phyloP scores from a whole-genome alignment of 1,139 yeast genomes.

The Candida gigantensis region DNA sequence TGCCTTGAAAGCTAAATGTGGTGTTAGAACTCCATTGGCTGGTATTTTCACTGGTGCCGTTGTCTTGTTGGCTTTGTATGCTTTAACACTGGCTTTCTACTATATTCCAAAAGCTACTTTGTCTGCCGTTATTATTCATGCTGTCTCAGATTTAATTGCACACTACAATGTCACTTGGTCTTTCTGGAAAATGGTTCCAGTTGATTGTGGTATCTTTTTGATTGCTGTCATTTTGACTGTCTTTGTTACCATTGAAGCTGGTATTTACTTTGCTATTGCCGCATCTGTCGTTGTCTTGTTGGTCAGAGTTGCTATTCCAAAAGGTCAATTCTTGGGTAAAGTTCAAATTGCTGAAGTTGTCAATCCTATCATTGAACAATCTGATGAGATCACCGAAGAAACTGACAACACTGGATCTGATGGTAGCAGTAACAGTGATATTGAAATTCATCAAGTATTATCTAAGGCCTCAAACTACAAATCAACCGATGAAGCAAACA shows the following conservation, averaged over 20 bases:
- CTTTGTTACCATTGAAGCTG: constrained; percentile 80
- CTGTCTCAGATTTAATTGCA: constrained; percentile 87
- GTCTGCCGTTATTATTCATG: constrained; percentile 87
- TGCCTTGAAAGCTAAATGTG: constrained; percentile 92
- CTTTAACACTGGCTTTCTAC: constrained; percentile 78
- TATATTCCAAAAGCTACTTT: constrained; percentile 90
- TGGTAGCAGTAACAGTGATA: constrained; percentile 19
- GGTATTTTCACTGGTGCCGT: constrained; percentile 90
- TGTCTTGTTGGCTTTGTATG: constrained; percentile 82
- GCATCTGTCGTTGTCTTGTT: constrained; percentile 78
- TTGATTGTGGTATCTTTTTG: constrained; percentile 75
- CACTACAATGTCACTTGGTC: constrained; percentile 69
- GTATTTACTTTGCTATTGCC: constrained; percentile 86
- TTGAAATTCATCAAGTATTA: constrained; percentile 48
- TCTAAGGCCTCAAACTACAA: constrained; percentile 28
- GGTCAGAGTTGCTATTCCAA: constrained; percentile 76
- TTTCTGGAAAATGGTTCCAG: constrained; percentile 74
- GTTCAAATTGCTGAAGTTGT: constrained; percentile 68
- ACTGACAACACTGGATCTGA: constrained; percentile 13
- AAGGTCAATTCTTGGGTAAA: constrained; percentile 81
- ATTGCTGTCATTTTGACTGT: constrained; percentile 79
- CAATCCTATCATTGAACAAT: constrained; percentile 49
- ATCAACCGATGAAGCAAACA: constrained; percentile 21
- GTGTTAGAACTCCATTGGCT: constrained; percentile 92
- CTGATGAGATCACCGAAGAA: too few species aligned